Conservation (phyloP, 441 rosid species). For the Populus hybrid region DNA sequence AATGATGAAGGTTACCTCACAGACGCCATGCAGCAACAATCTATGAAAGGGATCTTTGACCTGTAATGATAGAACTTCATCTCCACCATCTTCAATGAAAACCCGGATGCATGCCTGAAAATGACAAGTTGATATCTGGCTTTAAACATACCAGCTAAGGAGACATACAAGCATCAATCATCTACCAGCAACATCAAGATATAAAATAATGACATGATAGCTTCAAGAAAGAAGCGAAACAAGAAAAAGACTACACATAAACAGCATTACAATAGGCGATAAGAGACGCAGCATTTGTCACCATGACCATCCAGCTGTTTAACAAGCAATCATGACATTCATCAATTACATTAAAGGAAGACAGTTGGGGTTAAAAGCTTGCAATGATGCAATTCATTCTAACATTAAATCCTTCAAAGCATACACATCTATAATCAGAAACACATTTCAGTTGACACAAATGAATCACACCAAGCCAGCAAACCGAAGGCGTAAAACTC, state of each 20-base stretch:
- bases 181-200: background rate
- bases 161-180: background rate
- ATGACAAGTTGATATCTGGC: background rate
- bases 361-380: background rate
- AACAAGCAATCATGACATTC: background rate
- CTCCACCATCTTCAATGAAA: slow-evolving; percentile 48
- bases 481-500: background rate
- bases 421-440: background rate
- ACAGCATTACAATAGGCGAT: background rate
- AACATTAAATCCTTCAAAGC: background rate
- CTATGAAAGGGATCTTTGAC: slow-evolving; percentile 91
- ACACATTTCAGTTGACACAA: background rate
- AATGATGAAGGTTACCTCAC: slow-evolving; percentile 55
- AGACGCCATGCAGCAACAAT: slow-evolving; percentile 84
- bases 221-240: background rate
- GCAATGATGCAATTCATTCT: background rate
- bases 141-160: background rate
- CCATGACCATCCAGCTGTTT: background rate
- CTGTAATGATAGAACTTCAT: slow-evolving; percentile 50
- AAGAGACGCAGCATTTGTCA: background rate
- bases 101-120: slow-evolving; percentile 60
- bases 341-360: background rate
- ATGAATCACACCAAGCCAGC: background rate
- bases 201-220: background rate
- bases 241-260: background rate